Evolutionary conservation across 1,139 yeast genomes (phyloP), one percentile per base, ranked within the genome.

Genomic region (Pneumocystis carinii): DNA sequence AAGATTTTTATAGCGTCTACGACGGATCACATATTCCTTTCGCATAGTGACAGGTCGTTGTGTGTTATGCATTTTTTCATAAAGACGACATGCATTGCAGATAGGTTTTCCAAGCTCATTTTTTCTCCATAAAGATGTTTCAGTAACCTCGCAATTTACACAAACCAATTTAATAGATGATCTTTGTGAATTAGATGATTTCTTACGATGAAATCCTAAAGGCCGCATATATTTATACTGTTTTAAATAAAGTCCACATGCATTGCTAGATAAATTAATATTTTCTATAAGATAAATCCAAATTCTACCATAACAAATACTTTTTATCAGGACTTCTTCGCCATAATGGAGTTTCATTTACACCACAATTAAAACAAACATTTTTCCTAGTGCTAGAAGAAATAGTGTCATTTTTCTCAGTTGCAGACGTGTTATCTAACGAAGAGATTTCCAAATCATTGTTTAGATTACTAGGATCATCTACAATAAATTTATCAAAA

Each of bases 11-110:
- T 41, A 41, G 17, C 95, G 78, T 69, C 83, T 84, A 64, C 96
- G 79, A 68, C 95, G 79, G 71, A 86, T 86, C 67, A 88, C 86
- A 59, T 87, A 84, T 64, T 80, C 78, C 69, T 86, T 79, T 68
- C 86, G 86, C 87, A 87, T 81, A 65, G 82, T 82, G 19, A 84
- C 84, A 1, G 95, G 95, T 61, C 95, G 78, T 70, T 86, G 90
- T 57, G 79, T 78, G 0, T 92, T 92, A 71, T 87, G 95, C 59
- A 88, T 79, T 65, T 85, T 77, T 72, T 82, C 85, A 73, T 88
- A 88, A 58, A 88, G 76, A 1, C 95, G 95, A 75, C 96, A 88
- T 0, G 95, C 95, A 71, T 88, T 88, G 76, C 96, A 88, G 41
- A 88, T 86, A 41, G 62, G 61, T 68, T 85, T 83, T 0, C 95